These are phyloP conservation scores for Colletotrichum lindemuthianum DNA, from an alignment of 2,329 filamentous ascomycete genomes.

Conservation along the genomic window DNA sequence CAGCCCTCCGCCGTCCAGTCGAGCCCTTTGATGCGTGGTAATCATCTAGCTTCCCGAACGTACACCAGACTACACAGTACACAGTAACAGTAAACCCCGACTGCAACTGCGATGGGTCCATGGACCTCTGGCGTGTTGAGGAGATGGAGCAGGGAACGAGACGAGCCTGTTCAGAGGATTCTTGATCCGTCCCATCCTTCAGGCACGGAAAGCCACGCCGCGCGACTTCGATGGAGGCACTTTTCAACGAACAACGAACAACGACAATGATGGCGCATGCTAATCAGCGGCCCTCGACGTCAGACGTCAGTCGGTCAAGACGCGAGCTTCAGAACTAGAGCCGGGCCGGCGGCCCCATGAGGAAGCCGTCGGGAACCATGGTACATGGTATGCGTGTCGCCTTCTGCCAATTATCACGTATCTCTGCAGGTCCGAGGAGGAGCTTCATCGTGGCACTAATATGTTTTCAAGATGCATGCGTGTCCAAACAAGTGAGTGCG, in stretches of 20 bases:
- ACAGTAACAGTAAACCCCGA: too few species aligned
- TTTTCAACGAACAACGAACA: neutral
- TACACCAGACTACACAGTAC: too few species aligned
- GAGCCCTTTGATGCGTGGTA: neutral
- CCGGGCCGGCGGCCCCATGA: slow-evolving; percentile 16
- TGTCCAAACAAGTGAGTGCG: too few species aligned
- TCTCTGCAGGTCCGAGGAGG: too few species aligned
- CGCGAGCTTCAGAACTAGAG: neutral
- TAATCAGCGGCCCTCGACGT: too few species aligned
- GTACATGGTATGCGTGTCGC: neutral
- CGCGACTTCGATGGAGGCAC: neutral
- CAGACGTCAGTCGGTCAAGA: neutral
- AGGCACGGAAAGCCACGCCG: neutral
- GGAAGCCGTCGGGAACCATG: slow-evolving; percentile 1
- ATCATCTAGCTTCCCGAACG: slow-evolving; percentile 17
- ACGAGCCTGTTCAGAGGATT: neutral
- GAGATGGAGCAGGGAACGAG: too few species aligned
- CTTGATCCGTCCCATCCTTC: slow-evolving; percentile 2
- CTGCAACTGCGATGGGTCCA: too few species aligned
- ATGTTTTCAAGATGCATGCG: too few species aligned
- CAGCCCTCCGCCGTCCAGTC: slow-evolving; percentile 3
- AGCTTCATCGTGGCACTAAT: too few species aligned
- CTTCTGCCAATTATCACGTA: too few species aligned
- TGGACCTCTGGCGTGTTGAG: too few species aligned
- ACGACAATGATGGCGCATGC: too few species aligned